phyloP scores from a whole-genome alignment of 2,329 filamentous ascomycete species.

The Aspergillus sclerotialis region DNA sequence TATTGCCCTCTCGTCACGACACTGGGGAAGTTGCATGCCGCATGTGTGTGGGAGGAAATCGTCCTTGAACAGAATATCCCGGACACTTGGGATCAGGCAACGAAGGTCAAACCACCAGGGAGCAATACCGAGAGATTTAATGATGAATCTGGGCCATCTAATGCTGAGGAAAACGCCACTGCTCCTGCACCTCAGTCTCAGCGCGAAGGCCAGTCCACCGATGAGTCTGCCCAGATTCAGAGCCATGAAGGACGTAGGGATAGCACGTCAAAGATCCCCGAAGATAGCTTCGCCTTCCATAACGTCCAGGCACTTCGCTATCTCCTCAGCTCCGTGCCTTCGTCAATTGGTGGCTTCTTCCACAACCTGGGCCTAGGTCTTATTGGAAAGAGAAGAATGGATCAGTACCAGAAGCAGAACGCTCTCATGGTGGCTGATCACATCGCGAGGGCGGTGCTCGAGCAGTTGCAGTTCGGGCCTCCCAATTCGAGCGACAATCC shows the following conservation, averaged over 20 bases:
- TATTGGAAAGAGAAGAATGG: constrained; percentile 65
- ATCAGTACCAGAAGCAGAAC: constrained; percentile 57
- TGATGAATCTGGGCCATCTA: constrained; percentile 21
- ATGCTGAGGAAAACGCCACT: constrained; percentile 13
- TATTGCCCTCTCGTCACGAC: constrained; percentile 67
- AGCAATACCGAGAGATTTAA: constrained; percentile 35
- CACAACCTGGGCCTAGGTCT: constrained; percentile 78
- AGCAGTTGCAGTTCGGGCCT: constrained; percentile 53
- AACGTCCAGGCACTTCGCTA: constrained; percentile 74
- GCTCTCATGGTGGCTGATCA: constrained; percentile 57
- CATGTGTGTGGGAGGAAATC: constrained; percentile 79
- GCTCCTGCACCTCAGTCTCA: constrained; percentile 18
- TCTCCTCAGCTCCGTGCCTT: constrained; percentile 70
- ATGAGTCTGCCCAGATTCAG: constrained; percentile 11
- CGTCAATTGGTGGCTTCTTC: constrained; percentile 75
- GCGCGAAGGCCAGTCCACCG: constrained; percentile 14
- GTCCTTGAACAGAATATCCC: constrained; percentile 67
- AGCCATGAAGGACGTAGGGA: constrained; percentile 11
- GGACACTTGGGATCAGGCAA: constrained; percentile 46
- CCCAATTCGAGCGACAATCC: constrained; percentile 43
- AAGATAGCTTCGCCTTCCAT: constrained; percentile 47
- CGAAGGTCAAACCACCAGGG: constrained; percentile 34
- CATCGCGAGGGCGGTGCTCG: constrained; percentile 63
- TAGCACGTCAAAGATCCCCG: constrained; percentile 16
- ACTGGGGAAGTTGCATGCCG: constrained; percentile 70